Evolutionary conservation across 2,329 filamentous ascomycete genomes (phyloP), one percentile per base, ranked within the genome.

Genomic region (Xylariaceae sp.): DNA sequence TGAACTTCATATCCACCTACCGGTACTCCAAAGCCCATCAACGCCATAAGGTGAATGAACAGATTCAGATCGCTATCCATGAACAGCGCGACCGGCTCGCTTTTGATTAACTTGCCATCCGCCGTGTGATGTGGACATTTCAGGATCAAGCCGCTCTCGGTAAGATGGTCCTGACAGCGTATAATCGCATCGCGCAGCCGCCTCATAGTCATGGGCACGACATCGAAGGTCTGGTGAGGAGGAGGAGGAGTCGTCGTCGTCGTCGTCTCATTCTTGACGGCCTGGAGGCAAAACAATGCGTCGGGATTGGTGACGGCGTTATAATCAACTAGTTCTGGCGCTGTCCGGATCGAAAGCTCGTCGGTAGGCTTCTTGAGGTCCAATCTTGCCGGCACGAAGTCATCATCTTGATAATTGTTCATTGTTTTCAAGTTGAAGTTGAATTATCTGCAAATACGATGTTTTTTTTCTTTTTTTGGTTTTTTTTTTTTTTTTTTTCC

Each of bases 1-100:
- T 19, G 19, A 19, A 64, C 8, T 63, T 51, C 5, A 64, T 42
- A 19, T 31, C 30, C 45, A 58, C 55, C n/a, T 52, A 58, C 55
- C 26, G 55, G 55, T 6, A 55, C 37, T 7, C 50, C 45, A 34
- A 58, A 39, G 6, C 51, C 37, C 35, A 58, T 34, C 12, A 58
- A 50, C 31, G 51, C 47, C 9, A 46, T 27, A 44, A 58, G 44
- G 34, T 58, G 45, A 12, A 54, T 48, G 26, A 55, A 44, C 12
- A 58, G 34, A 5, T 45, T 46, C 6, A 58, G 30, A 29, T 53
- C 55, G 35, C 55, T 58, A 9, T 58, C 55, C 30, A 58, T 47
- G 30, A 53, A 58, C 7, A 58, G 19, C 6, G 55, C 55, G 29
- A 58, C 43, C 31, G 52, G 52, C 3, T 34, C 35, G 26, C 11